phyloP scores from a whole-genome alignment of 495 filamentous ascomycete genomes.

The Viridothelium virens region DNA sequence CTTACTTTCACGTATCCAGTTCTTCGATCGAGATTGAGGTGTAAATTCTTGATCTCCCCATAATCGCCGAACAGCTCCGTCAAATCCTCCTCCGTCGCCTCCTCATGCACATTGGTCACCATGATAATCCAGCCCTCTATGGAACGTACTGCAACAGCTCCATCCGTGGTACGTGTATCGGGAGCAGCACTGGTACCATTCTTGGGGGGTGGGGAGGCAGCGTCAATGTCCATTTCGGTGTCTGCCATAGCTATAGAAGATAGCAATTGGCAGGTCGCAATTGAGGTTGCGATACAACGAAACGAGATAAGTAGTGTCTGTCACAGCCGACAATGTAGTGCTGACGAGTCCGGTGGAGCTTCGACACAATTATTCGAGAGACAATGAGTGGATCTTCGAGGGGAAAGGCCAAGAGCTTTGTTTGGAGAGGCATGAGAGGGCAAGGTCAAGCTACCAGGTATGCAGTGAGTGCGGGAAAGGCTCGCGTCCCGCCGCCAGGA shows the following conservation, averaged over 20 bases:
- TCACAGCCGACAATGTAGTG: too few relatives aligned
- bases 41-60: slow-evolving; percentile 96
- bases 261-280: too few relatives aligned
- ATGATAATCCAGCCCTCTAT: slow-evolving; percentile 99
- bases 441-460: too few relatives aligned
- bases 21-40: slow-evolving; percentile 86
- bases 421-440: too few relatives aligned
- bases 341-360: too few relatives aligned
- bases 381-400: too few relatives aligned
- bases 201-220: slow-evolving; percentile 38
- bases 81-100: slow-evolving; percentile 91
- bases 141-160: slow-evolving; percentile 86
- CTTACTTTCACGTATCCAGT: slow-evolving; percentile 96
- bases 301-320: too few relatives aligned
- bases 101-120: slow-evolving; percentile 94
- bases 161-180: slow-evolving; percentile 61
- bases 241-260: slow-evolving; percentile 28
- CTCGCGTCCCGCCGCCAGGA: too few relatives aligned
- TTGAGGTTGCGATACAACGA: too few relatives aligned
- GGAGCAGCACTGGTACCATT: slow-evolving; percentile 45
- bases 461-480: too few relatives aligned
- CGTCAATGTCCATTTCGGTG: slow-evolving; percentile 73
- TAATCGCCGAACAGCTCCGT: slow-evolving; percentile 92
- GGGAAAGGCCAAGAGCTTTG: too few relatives aligned
- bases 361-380: too few relatives aligned